Percentiles rank a stretch among this genome's conserved stretches.
Evolutionary conservation across 768 basidiomycete species (phyloP).

Genomic region (Solioccasus polychromus): DNA sequence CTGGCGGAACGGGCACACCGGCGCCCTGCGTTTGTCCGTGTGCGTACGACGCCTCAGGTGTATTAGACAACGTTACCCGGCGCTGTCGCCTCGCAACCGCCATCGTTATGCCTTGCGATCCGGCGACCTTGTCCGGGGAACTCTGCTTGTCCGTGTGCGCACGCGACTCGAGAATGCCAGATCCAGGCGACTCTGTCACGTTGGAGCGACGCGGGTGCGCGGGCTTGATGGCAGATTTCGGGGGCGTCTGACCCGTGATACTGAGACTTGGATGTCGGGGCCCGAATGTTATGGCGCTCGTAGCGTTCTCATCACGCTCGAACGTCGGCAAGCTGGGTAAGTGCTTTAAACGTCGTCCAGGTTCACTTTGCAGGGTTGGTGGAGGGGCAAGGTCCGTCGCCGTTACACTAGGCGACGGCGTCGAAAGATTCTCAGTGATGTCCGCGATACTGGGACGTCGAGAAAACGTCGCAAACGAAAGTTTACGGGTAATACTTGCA

Average conservation of each 20-base stretch:
- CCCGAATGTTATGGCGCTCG: not conserved
- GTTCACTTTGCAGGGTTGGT: constrained; percentile 9
- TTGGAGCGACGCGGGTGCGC: constrained; percentile 4
- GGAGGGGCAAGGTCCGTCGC: constrained; percentile 19
- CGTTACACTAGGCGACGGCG: constrained; percentile 14
- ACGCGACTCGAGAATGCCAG: constrained; percentile 16
- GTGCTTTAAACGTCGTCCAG: constrained; percentile 17
- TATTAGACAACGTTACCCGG: constrained; percentile 20
- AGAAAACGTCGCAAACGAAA: constrained; percentile 29
- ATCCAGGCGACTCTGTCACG: constrained; percentile 5
- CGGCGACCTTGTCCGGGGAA: not conserved
- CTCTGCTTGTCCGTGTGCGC: constrained; percentile 5
- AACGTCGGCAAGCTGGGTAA: constrained; percentile 25
- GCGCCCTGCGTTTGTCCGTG: not conserved
- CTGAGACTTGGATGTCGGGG: constrained; percentile 16
- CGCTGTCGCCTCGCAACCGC: constrained; percentile 10
- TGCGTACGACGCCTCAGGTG: constrained; percentile 7
- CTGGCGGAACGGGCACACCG: not conserved
- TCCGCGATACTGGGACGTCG: constrained; percentile 26
- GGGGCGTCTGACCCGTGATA: not conserved
- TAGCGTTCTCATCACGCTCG: constrained; percentile 1
- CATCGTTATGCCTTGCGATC: not conserved
- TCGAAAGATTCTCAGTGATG: constrained; percentile 17
- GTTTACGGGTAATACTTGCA: constrained; percentile 31
- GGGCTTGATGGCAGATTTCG: constrained; percentile 2